phyloP scores from a whole-genome alignment of 352 stramenopile species.

The Phytophthora pistaciae region DNA sequence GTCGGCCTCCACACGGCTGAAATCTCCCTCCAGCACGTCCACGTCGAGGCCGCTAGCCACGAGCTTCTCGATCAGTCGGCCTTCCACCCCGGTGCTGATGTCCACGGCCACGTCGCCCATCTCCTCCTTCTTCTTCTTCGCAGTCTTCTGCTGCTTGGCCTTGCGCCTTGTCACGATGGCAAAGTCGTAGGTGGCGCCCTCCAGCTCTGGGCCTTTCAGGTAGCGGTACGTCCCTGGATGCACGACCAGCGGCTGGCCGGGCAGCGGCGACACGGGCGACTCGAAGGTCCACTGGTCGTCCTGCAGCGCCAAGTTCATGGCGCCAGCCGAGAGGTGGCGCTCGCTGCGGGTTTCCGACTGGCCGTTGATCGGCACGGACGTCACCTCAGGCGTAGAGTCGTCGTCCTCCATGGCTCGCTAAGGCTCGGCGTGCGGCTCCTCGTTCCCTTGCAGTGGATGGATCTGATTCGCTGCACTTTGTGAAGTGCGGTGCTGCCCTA shows the following conservation, averaged over 20 bases:
- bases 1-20: slow-evolving; percentile 48
- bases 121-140: background rate
- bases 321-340: slow-evolving; percentile 55
- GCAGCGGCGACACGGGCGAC: slow-evolving; percentile 47
- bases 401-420: slow-evolving; percentile 44
- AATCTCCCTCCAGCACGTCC: slow-evolving; percentile 78
- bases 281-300: slow-evolving; percentile 69
- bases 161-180: slow-evolving; percentile 69
- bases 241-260: slow-evolving; percentile 34
- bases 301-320: slow-evolving; percentile 63
- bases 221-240: slow-evolving; percentile 62
- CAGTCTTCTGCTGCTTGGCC: slow-evolving; percentile 24
- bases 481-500: background rate
- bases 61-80: slow-evolving; percentile 64
- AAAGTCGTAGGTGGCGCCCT: slow-evolving; percentile 72
- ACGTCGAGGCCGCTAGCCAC: slow-evolving; percentile 74
- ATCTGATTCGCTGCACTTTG: slow-evolving; percentile 7
- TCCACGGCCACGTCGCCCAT: slow-evolving; percentile 28
- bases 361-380: slow-evolving; percentile 25
- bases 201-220: slow-evolving; percentile 59
- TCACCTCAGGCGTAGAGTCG: slow-evolving; percentile 41
- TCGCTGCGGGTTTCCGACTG: slow-evolving; percentile 27
- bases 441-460: background rate
- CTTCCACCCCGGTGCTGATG: slow-evolving; percentile 37
- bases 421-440: background rate